Conservation (phyloP, 768 basidiomycete species). For the Lactarius deliciosus region DNA sequence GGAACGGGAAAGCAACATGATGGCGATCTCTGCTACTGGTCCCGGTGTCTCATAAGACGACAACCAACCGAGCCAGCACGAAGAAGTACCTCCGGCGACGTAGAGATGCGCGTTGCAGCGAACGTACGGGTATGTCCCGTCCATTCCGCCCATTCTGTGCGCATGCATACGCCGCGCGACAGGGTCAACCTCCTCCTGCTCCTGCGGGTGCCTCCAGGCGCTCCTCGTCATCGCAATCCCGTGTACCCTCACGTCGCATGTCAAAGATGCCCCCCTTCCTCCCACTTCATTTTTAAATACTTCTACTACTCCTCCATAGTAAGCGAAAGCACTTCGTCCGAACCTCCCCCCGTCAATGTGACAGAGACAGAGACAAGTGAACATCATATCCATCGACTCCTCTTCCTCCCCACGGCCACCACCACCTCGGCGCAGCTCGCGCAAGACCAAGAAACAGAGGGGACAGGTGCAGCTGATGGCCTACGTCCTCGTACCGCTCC, state of each 20-base stretch:
- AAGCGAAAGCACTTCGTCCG: too few relatives aligned
- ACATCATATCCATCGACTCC: constrained; percentile 5
- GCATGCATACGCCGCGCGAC: constrained; percentile 12
- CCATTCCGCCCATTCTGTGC: too few relatives aligned
- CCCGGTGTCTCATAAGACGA: neutral
- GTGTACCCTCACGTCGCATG: neutral
- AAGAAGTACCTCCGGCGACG: neutral
- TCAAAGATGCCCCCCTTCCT: neutral
- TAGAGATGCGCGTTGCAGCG: neutral
- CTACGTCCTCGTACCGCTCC: neutral
- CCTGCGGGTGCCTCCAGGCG: too few relatives aligned
- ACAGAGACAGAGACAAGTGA: neutral
- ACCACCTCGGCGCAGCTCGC: neutral
- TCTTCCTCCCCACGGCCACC: neutral
- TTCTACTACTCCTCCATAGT: too few relatives aligned
- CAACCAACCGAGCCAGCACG: too few relatives aligned
- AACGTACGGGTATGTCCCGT: too few relatives aligned
- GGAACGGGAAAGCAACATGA: too few relatives aligned
- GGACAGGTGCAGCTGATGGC: neutral
- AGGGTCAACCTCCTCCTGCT: neutral
- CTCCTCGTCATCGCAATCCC: constrained; percentile 2
- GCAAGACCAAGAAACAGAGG: constrained; percentile 1
- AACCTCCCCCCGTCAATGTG: neutral
- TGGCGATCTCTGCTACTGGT: neutral
- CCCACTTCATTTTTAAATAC: too few relatives aligned